Evolutionary conservation across 176 grass and related monocot genomes (phyloP).

Genomic region (Poa pratensis): DNA sequence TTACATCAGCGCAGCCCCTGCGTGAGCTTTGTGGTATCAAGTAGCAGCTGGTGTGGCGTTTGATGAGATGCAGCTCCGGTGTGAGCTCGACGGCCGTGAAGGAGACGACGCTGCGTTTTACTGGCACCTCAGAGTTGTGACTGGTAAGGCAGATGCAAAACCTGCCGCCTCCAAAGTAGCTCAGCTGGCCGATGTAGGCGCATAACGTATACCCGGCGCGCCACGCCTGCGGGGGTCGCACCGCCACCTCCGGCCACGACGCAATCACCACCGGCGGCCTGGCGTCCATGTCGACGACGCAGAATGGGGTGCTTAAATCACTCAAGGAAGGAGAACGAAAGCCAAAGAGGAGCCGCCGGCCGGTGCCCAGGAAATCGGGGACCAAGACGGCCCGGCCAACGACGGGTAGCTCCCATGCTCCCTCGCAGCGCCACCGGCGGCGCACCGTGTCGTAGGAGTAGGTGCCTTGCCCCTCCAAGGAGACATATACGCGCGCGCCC

Average conservation of each 20-base stretch:
- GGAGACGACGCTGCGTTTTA: not conserved
- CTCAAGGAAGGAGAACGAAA: not conserved
- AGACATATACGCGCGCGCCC: not conserved
- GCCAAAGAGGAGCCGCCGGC: not conserved
- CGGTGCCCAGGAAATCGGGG: not conserved
- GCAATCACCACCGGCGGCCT: not conserved
- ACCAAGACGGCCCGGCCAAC: not conserved
- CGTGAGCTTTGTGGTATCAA: too few relatives aligned
- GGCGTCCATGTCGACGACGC: not conserved
- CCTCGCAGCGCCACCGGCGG: not conserved
- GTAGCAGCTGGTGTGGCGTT: too few relatives aligned
- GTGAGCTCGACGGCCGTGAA: conserved; percentile 5
- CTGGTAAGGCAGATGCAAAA: not conserved
- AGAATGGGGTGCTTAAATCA: not conserved
- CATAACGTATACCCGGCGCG: not conserved
- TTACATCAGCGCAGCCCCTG: too few relatives aligned
- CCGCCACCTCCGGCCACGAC: not conserved
- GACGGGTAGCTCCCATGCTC: not conserved
- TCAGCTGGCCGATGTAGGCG: not conserved
- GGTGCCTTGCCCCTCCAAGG: not conserved
- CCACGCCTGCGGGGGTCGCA: not conserved
- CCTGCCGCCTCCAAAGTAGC: not conserved
- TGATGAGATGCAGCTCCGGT: not conserved
- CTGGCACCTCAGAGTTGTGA: not conserved
- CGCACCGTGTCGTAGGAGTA: not conserved